Percentiles rank a stretch among this genome's conserved stretches.
phyloP scores from a whole-genome alignment of 371 early-diverging fungal species.

The Apophysomyces trapeziformis region DNA sequence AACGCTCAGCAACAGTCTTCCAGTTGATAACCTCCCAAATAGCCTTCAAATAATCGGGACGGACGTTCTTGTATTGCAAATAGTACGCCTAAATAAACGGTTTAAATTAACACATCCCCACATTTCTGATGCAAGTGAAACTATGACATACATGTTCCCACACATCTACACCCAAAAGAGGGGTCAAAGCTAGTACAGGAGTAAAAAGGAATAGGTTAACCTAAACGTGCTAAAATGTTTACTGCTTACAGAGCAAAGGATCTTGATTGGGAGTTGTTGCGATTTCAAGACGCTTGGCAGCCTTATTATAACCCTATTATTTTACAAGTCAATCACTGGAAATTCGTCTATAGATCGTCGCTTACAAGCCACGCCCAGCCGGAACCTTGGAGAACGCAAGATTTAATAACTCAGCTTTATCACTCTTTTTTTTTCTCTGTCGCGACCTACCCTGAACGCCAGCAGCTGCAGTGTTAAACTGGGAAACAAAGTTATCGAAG shows the following conservation, averaged over 20 bases:
- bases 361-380: slow-evolving; percentile 98
- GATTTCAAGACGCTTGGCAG: slow-evolving; percentile 79
- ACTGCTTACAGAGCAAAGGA: slow-evolving; percentile 66
- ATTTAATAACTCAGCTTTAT: neutral
- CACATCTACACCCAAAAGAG: slow-evolving; percentile 95
- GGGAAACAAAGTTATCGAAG: slow-evolving; percentile 79
- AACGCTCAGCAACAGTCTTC: slow-evolving; percentile 90
- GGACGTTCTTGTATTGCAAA: slow-evolving; percentile 96
- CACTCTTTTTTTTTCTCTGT: too few relatives aligned
- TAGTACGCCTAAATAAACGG: slow-evolving; percentile 81
- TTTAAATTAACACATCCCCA: neutral
- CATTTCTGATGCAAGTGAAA: neutral
- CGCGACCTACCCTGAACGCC: slow-evolving; percentile 79
- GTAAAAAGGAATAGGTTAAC: slow-evolving; percentile 3
- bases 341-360: neutral
- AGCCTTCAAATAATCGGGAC: slow-evolving; percentile 93
- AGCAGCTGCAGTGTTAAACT: slow-evolving; percentile 84
- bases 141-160: slow-evolving; percentile 89
- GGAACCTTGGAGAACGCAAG: slow-evolving; percentile 55
- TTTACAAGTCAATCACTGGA: neutral
- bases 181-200: slow-evolving; percentile 59
- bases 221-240: slow-evolving; percentile 4
- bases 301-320: slow-evolving; percentile 80
- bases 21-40: slow-evolving; percentile 99
- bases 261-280: slow-evolving; percentile 96